Base-by-base conservation (phyloP, 176 grass and related monocot species). In the Poa annua region DNA sequence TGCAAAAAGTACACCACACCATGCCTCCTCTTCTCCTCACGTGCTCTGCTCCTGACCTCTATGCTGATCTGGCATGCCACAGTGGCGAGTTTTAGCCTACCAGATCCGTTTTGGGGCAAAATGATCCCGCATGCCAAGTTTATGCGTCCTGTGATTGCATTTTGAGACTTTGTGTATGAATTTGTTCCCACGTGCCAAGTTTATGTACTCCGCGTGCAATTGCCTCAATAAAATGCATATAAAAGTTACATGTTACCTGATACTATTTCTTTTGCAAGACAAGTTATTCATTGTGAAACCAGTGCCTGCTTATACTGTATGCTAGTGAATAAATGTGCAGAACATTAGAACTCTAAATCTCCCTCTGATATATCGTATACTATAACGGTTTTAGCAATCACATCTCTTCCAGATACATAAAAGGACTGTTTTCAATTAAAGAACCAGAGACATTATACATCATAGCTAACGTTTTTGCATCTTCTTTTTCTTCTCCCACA, bases 401-500 rank as follows among this genome's bases (percentile, higher is more conserved):
- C 73, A 78, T 71, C 3, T 32, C 50, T 38, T 71, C 42, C 42
- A 14, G 8, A 34, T 32, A 63, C 10, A 33, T 11, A 72, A n/a
- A 20, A 14, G 29, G 26, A 34, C 33, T 70, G 0, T 48, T 59
- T 61, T 77, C 32, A 33, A 33, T 39, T 34, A 1, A n/a, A 69
- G 7, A 63, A 29, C 13, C 4, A 61, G 54, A 26, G 55, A 15
- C 3, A 11, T 44, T 50, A 60, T 69, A 24, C 70, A 81, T 53
- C 66, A 7, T 71, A 41, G 49, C 19, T 78, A 49, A 83, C 34
- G 2, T 57, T 85, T 42, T 57, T 53, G 17, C 67, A 84, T 71
- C 35, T 71, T 53, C 47, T 15, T 78, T 79, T 76, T 61, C 55
- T 17, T 20, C 71, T 57, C 55, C 59, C 29, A 41, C 87, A 98